Conservation (phyloP, 768 basidiomycete genomes). For the Rhodotorula toruloides region DNA sequence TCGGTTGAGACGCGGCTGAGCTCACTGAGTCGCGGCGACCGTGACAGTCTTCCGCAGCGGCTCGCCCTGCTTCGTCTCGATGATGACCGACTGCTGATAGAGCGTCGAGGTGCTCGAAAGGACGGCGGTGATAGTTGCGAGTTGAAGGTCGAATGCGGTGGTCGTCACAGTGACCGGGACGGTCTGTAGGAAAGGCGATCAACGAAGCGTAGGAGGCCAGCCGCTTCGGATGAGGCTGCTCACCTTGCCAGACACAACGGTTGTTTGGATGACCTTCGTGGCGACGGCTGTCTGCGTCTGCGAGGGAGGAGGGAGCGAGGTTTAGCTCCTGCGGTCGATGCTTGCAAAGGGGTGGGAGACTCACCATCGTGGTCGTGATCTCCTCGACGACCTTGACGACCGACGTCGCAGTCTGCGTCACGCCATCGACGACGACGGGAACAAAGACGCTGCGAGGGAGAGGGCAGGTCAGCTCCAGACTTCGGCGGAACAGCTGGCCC, state of each 20-base stretch:
- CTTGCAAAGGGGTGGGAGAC: neutral
- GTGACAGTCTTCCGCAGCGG: slow-evolving; percentile 15
- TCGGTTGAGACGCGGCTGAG: fast-evolving
- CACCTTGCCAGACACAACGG: slow-evolving; percentile 7
- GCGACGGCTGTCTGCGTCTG: slow-evolving; percentile 25
- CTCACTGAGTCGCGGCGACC: neutral
- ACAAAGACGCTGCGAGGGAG: slow-evolving; percentile 2
- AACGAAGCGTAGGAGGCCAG: fast-evolving
- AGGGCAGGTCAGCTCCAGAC: neutral
- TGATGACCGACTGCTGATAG: slow-evolving; percentile 11
- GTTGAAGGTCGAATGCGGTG: slow-evolving; percentile 4
- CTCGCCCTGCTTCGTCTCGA: slow-evolving; percentile 12
- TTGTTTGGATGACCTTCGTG: slow-evolving; percentile 13
- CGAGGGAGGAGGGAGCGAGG: neutral
- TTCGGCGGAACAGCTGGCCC: no score
- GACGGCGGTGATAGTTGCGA: slow-evolving; percentile 2
- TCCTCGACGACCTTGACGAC: neutral
- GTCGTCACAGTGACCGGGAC: slow-evolving; percentile 11
- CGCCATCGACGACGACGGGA: neutral
- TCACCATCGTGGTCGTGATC: neutral
- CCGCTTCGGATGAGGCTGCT: neutral
- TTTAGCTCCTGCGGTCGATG: neutral
- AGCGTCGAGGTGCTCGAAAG: neutral
- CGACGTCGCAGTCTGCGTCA: neutral
- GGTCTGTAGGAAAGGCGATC: neutral